Conservation (phyloP, 257 asterid species). For the Sherardia arvensis region DNA sequence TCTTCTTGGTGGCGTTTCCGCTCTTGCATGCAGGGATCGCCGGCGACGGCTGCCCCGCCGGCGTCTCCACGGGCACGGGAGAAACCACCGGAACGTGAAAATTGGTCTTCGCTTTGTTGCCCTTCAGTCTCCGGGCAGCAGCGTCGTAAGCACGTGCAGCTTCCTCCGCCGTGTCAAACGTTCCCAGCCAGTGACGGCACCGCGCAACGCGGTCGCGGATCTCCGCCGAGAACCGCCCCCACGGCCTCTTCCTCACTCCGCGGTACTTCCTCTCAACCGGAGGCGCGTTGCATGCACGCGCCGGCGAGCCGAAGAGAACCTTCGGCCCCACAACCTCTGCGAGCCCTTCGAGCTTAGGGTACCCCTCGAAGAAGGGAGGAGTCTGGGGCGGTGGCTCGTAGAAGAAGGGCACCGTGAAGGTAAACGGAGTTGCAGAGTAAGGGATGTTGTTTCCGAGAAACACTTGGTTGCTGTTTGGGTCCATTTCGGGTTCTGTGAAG, state of each 20-base stretch:
- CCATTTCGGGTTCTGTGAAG: constrained; percentile 9
- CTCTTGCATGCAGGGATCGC: neutral
- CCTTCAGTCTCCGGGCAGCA: constrained; percentile 73
- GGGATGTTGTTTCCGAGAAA: constrained; percentile 4
- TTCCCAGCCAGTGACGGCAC: constrained; percentile 91
- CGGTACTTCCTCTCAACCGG: constrained; percentile 39
- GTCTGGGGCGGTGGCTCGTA: constrained; percentile 6
- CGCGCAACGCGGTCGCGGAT: constrained; percentile 80
- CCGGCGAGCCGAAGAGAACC: constrained; percentile 40
- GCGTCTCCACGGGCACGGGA: constrained; percentile 28
- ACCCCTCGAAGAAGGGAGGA: neutral
- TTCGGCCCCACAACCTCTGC: constrained; percentile 79
- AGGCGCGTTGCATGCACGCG: neutral
- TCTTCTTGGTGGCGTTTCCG: constrained; percentile 10
- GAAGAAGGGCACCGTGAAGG: constrained; percentile 4
- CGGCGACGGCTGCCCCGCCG: constrained; percentile 8
- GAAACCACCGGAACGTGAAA: constrained; percentile 45
- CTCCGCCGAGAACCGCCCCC: constrained; percentile 96
- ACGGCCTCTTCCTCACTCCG: constrained; percentile 78
- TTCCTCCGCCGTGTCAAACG: constrained; percentile 83
- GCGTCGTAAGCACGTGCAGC: constrained; percentile 93
- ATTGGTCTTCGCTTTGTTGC: constrained; percentile 68
- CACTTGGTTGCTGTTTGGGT: constrained; percentile 2
- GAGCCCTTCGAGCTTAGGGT: constrained; percentile 60
- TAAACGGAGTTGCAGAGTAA: no score